phyloP scores from a whole-genome alignment of 805 yeast species.

The Schizosaccharomyces lindneri region DNA sequence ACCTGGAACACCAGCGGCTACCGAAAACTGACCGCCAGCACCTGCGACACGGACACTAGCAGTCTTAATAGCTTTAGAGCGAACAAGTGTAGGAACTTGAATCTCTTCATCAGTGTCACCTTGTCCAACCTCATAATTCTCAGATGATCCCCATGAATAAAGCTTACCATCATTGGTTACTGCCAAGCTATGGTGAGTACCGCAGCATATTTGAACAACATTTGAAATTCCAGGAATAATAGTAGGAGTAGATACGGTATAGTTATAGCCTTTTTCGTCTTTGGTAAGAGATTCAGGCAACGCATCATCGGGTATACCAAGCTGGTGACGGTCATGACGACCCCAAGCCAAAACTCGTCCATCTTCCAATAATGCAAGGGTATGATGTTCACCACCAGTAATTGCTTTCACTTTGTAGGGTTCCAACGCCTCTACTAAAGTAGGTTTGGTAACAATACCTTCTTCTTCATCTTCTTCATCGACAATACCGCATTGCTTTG shows the following conservation, averaged over 20 bases:
- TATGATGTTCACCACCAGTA: constrained; percentile 88
- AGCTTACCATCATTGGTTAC: constrained; percentile 56
- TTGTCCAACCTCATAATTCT: constrained; percentile 84
- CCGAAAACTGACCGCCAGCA: constrained; percentile 94
- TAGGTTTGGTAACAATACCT: constrained; percentile 53
- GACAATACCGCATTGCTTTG: constrained; percentile 79
- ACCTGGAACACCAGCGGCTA: constrained; percentile 39
- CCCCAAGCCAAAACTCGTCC: constrained; percentile 76
- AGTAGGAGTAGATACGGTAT: constrained; percentile 65
- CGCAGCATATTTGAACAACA: constrained; percentile 41
- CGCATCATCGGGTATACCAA: constrained; percentile 46
- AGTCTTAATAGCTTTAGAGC: constrained; percentile 76
- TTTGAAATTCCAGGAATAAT: constrained; percentile 25
- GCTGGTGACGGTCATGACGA: constrained; percentile 76
- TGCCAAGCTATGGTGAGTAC: constrained; percentile 83
- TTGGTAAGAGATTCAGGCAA: constrained; percentile 45
- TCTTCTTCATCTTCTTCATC: constrained; percentile 46
- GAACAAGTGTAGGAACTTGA: constrained; percentile 65
- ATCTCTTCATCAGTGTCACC: constrained; percentile 77
- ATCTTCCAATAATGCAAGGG: constrained; percentile 42
- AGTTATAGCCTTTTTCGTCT: constrained; percentile 57
- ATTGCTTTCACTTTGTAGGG: constrained; percentile 34
- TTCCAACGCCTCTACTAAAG: constrained; percentile 38
- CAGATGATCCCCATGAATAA: constrained; percentile 95
- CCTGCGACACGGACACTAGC: constrained; percentile 48